Base-by-base conservation (phyloP, 2,329 filamentous ascomycete genomes). In the Magnaporthiopsis incrustans region DNA sequence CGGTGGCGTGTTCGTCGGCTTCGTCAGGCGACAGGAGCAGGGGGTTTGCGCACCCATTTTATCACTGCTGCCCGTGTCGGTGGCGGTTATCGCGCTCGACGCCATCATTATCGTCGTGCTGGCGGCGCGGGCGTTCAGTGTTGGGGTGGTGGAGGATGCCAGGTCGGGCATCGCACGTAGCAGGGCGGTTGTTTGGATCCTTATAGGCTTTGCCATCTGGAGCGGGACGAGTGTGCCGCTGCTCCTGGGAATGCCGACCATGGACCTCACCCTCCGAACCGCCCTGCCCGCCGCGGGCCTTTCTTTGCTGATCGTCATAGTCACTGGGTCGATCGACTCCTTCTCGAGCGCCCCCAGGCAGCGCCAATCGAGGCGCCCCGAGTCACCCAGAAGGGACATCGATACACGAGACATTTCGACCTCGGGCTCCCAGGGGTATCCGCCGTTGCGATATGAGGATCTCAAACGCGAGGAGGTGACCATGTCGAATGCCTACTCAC, bases 1-100 rank as follows among this genome's bases (percentile, higher is more conserved):
- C 14, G 85, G 83, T 15, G 81, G 74, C 32, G 77, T 83, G 5
- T 83, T 85, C 66, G 78, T 83, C 22, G 83, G 79, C n/a, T 77
- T 85, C 62, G 81, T 83, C 32, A 76, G 81, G 57, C 77, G 81
- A 8, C 78, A 83, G 65, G 80, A 84, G 67, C 76, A 78, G 50
- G 77, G 78, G 22, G 79, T 82, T 35, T 87, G 85, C 69, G 76
- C 84, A 22, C 77, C 82, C 26, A 73, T 73, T 32, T 81, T 79
- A 12, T 77, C 78, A 6, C 65, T 79, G 33, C 67, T 79, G 57
- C 76, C 79, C 1, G 65, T 85, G 2, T 78, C 81, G 12, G 73
- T 84, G 18, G 69, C 76, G 10, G 72, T 80, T 5, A 73, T 84
- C 10, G 75, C 71, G 25, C 67, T 78, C 33, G 82, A 86, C 67